Evolutionary conservation across 345 rosid species (phyloP), one percentile per base, ranked within the genome.

Genomic region (Mallotus nudiflorus): DNA sequence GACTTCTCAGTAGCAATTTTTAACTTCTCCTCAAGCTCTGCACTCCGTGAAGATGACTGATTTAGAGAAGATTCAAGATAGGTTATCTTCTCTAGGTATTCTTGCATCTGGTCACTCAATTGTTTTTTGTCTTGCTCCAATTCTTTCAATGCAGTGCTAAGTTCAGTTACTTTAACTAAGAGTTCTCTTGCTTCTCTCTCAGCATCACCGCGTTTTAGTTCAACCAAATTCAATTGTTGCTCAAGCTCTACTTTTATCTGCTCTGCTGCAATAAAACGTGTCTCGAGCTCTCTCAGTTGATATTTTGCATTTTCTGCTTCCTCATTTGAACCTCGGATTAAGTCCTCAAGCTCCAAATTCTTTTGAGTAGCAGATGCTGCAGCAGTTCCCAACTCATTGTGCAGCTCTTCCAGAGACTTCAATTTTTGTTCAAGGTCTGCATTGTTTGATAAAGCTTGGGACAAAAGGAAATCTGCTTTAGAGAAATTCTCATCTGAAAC

Each of bases 171-270:
- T 80, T 88, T 89, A 28, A 73, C 87, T 7, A 88, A 80, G 52
- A 81, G 73, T 70, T 84, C 91, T 53, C 75, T 84, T 56, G 75
- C 56, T 77, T 93, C 90, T 77, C 76, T 78, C 77, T 89, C 88
- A 59, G 88, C 75, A 40, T 88, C 87, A 50, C 72, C 78, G 58
- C 85, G 74, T 81, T 82, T 91, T 52, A 80, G 74, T 74, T 81
- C 86, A 40, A 82, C 74, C 44, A 82, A 42, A 80, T 79, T 89
- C 57, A 86, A 59, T 68, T 87, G 91, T 76, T 86, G 85, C 75
- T 95, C 90, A 71, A 92, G 87, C 86, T 90, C 96, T 67, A 82
- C 80, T 31, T 76, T 92, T 84, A 75, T 88, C 81, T 89, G 88
- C 77, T 91, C 96, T 40, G 87, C 84, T 52, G 89, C 90, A 62